A percentile compares a stretch with the other conserved stretches of the same genome.
These are phyloP conservation scores for Darksidea phi DNA, from an alignment of 495 filamentous ascomycete species.

Conservation along the genomic window DNA sequence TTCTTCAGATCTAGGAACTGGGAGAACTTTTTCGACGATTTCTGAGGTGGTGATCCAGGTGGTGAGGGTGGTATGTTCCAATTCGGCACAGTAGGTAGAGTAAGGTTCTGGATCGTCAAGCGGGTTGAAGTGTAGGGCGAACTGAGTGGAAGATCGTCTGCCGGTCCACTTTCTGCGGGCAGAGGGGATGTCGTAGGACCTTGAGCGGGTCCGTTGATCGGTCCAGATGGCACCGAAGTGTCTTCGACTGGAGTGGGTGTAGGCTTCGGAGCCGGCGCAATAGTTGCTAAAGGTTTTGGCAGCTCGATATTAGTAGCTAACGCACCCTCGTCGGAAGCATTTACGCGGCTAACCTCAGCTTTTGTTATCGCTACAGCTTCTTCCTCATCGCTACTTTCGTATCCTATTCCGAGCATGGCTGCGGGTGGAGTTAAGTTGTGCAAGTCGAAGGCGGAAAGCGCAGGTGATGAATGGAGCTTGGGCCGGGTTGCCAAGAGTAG, in stretches of 20 bases:
- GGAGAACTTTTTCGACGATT: slow-evolving; percentile 69
- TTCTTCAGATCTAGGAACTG: slow-evolving; percentile 84
- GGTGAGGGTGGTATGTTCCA: slow-evolving; percentile 83
- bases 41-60: slow-evolving; percentile 65
- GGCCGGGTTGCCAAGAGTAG: slow-evolving; percentile 12
- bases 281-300: slow-evolving; percentile 5
- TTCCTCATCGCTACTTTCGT: slow-evolving; percentile 38
- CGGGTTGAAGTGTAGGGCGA: slow-evolving; percentile 72
- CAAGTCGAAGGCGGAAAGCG: background rate
- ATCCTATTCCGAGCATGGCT: slow-evolving; percentile 33
- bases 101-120: slow-evolving; percentile 70
- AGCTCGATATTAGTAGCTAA: slow-evolving; percentile 38
- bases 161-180: slow-evolving; percentile 22
- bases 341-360: slow-evolving; percentile 19
- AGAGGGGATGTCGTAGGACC: slow-evolving; percentile 51
- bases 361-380: slow-evolving; percentile 9
- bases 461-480: slow-evolving; percentile 22
- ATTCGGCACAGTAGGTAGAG: slow-evolving; percentile 76
- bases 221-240: slow-evolving; percentile 2
- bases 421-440: background rate
- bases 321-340: slow-evolving; percentile 12
- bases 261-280: background rate
- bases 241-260: background rate
- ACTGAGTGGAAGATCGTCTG: slow-evolving; percentile 45
- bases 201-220: slow-evolving; percentile 18